Conservation (phyloP, 495 filamentous ascomycete genomes). For the Pyronema omphalodes region DNA sequence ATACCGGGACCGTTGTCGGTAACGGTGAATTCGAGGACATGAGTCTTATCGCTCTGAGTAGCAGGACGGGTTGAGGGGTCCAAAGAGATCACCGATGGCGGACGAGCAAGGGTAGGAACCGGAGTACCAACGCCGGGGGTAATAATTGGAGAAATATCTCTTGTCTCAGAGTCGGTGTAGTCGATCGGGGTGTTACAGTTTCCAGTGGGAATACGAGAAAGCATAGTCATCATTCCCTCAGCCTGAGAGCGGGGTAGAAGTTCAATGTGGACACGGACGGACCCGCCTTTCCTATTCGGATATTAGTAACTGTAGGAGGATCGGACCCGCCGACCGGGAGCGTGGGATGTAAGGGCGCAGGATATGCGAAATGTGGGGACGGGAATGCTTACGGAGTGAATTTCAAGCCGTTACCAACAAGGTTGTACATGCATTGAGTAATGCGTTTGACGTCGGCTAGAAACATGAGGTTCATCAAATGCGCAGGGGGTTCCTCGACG, state of each 20-base stretch:
- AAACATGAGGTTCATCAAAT: constrained; percentile 31
- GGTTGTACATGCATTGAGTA: constrained; percentile 76
- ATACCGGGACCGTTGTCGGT: constrained; percentile 87
- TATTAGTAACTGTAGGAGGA: constrained; percentile 2
- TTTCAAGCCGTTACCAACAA: constrained; percentile 82
- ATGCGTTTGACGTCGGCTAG: constrained; percentile 82
- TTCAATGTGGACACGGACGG: constrained; percentile 52
- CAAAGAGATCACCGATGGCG: not conserved
- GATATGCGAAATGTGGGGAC: too few relatives aligned
- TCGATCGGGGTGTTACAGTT: too few relatives aligned
- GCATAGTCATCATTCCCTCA: not conserved
- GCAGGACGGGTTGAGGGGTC: constrained; percentile 25
- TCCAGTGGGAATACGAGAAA: not conserved
- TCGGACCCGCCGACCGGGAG: not conserved
- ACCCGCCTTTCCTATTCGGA: constrained; percentile 35
- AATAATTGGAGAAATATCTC: too few relatives aligned
- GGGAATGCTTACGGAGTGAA: constrained; percentile 46
- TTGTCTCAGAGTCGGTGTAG: too few relatives aligned
- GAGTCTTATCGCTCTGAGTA: constrained; percentile 28
- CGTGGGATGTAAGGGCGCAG: too few relatives aligned
- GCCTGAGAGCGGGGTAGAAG: constrained; percentile 26
- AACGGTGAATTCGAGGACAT: constrained; percentile 71
- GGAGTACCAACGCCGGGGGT: not conserved
- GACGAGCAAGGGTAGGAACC: not conserved
- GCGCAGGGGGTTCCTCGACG: constrained; percentile 45